A percentile compares a stretch with the other conserved stretches of the same genome.
phyloP scores from a whole-genome alignment of 2,329 filamentous ascomycete species.

The Hypoxylon sp. region DNA sequence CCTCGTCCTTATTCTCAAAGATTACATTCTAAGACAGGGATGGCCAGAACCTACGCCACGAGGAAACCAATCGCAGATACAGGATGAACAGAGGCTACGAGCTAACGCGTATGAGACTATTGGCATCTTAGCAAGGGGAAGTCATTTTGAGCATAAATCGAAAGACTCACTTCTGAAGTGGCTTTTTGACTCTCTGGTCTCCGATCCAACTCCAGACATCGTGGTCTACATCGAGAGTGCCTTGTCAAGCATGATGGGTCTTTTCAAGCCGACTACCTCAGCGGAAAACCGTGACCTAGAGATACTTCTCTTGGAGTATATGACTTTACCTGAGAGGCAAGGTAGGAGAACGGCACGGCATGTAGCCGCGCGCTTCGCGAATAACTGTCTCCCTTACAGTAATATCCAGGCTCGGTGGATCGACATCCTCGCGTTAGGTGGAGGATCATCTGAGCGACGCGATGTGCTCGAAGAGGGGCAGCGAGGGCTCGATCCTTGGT shows the following conservation, averaged over 20 bases:
- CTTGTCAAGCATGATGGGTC: conserved; percentile 77
- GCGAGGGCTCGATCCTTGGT: conserved; percentile 83
- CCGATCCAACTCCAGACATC: conserved; percentile 82
- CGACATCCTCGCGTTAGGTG: conserved; percentile 83
- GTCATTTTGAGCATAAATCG: conserved; percentile 67
- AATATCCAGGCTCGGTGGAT: conserved; percentile 89
- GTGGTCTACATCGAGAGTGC: conserved; percentile 92
- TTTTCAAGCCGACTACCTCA: conserved; percentile 57
- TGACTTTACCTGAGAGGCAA: conserved; percentile 67
- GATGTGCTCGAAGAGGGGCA: conserved; percentile 92
- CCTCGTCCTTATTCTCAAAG: conserved; percentile 77
- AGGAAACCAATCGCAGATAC: conserved; percentile 64
- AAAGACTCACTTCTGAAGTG: conserved; percentile 75
- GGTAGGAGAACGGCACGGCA: conserved; percentile 82
- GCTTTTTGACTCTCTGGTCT: conserved; percentile 86
- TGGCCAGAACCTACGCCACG: conserved; percentile 75
- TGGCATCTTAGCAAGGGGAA: conserved; percentile 80
- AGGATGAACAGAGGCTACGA: conserved; percentile 76
- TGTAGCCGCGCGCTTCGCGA: conserved; percentile 89
- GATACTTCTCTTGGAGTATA: conserved; percentile 76
- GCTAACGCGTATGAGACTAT: conserved; percentile 92
- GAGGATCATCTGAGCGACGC: conserved; percentile 75
- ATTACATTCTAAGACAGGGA: conserved; percentile 84
- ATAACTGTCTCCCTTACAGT: conserved; percentile 84
- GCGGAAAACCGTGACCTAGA: conserved; percentile 59